Base-by-base conservation (phyloP, 495 filamentous ascomycete species). In the Penicillium tannophilum region DNA sequence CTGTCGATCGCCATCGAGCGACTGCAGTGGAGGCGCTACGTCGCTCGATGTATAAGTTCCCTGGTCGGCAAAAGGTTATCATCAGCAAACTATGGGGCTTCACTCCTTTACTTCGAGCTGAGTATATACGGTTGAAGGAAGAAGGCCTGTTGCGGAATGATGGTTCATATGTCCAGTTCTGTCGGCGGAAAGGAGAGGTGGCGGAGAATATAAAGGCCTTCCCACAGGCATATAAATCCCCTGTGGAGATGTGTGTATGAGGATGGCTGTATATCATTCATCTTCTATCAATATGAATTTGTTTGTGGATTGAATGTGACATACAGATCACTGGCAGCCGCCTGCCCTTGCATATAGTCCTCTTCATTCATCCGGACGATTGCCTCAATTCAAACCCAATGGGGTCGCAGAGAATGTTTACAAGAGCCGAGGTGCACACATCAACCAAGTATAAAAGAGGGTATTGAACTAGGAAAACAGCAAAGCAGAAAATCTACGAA, bases 11-110 rank as follows among this genome's bases (percentile, higher is more conserved):
- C 11, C 36, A 41, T 41, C 3, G 11, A 11, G 26, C 89, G 58
- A 86, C 86, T 69, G 93, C 93, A 79, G 91, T 98, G 74, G 93
- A 98, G 86, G 93, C 93, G 76, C 88, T 98, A 76, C 90, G 93
- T 76, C 90, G 93, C 74, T 93, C 90, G 58, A 93, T 95, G 86
- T 98, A 98, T 89, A 98, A 98, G 88, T 98, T 98, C 90, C 93
- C 93, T 62, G 93, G 93, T 77, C 92, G 93, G 79, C 93, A 98
- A 87, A 98, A 98, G 90, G 95, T 98, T 82, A 95, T 98, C 74
- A 87, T 98, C 79, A 91, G 87, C 83, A 98, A 98, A 90, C 97
- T 97, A 83, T 98, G 93, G 93, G 93, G 93, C 63, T 98, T 97
- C 89, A 98, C 93, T 54, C 90, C 91, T 16, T 49, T 49, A 23